Evolutionary conservation across 1,284 basidiomycete species (phyloP).

Genomic region (Ganoderma meredithae): DNA sequence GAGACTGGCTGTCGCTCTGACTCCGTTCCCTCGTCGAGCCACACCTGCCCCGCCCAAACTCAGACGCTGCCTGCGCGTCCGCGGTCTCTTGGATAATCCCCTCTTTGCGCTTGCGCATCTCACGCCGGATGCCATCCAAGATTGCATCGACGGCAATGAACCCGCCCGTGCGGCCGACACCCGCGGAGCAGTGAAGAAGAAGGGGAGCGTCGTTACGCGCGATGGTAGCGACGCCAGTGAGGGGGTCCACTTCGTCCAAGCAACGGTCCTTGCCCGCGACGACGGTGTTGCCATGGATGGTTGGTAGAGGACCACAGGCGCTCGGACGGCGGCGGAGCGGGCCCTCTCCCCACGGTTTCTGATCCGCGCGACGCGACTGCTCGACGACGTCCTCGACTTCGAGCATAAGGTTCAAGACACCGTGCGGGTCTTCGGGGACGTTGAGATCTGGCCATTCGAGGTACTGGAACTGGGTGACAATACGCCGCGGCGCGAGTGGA

Average conservation of each 20-base stretch:
- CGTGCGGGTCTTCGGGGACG: constrained; percentile 83
- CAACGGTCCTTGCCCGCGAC: constrained; percentile 19
- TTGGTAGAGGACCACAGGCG: constrained; percentile 3
- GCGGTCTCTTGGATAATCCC: constrained; percentile 29
- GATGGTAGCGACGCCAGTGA: constrained; percentile 58
- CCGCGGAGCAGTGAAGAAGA: constrained; percentile 86
- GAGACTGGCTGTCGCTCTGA: constrained; percentile 22
- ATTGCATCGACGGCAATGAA: constrained; percentile 91
- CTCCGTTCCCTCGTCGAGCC: constrained; percentile 9
- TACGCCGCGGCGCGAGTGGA: constrained; percentile 64
- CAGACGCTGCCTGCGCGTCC: constrained; percentile 25
- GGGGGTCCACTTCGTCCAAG: constrained; percentile 48
- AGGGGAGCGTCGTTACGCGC: constrained; percentile 61
- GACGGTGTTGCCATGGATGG: constrained; percentile 18
- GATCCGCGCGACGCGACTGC: constrained; percentile 53
- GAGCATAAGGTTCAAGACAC: constrained; percentile 74
- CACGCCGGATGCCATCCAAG: constrained; percentile 77
- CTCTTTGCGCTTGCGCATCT: constrained; percentile 53
- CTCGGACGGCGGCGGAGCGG: constrained; percentile 31
- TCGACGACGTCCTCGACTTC: constrained; percentile 69
- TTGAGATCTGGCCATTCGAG: constrained; percentile 95
- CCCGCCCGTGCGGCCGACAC: constrained; percentile 91
- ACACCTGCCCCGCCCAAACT: constrained; percentile 26
- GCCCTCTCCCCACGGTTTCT: constrained; percentile 45
- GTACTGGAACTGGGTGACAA: constrained; percentile 86